A percentile compares a stretch with the other conserved stretches of the same genome.
Evolutionary conservation across 2,329 filamentous ascomycete species (phyloP).

Genomic region (Neofusicoccum sp.): DNA sequence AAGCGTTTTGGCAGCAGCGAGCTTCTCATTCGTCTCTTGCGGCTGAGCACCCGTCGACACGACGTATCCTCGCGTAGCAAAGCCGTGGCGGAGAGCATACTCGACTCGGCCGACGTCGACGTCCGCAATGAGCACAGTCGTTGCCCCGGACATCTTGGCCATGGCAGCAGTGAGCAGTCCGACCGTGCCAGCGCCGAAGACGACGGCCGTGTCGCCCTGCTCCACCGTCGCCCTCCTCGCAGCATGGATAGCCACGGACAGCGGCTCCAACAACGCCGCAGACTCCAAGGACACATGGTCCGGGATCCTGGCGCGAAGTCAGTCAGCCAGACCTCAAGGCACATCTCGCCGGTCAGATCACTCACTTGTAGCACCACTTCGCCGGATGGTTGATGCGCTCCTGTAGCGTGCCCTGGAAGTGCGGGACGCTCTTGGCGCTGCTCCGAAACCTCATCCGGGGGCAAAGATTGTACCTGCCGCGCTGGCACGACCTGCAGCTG

Average conservation of each 20-base stretch:
- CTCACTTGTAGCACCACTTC: slow-evolving; percentile 49
- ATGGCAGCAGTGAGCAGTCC: slow-evolving; percentile 44
- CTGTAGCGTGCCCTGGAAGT: slow-evolving; percentile 48
- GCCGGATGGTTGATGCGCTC: slow-evolving; percentile 48
- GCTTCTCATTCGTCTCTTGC: slow-evolving; percentile 27
- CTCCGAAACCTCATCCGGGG: slow-evolving; percentile 47
- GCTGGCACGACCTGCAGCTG: slow-evolving; percentile 43
- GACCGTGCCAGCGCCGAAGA: slow-evolving; percentile 80
- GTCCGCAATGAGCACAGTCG: slow-evolving; percentile 44
- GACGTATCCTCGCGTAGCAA: slow-evolving; percentile 39
- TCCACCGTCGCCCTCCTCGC: slow-evolving; percentile 71
- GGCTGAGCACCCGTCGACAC: slow-evolving; percentile 25
- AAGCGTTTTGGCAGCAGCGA: slow-evolving; percentile 39
- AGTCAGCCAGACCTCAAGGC: slow-evolving; percentile 27
- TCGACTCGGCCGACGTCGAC: slow-evolving; percentile 44
- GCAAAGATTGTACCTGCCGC: slow-evolving; percentile 47
- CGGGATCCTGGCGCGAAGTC: slow-evolving; percentile 39
- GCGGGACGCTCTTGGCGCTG: slow-evolving; percentile 47
- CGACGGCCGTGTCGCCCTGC: slow-evolving; percentile 76
- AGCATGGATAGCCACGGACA: slow-evolving; percentile 85
- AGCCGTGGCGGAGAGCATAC: slow-evolving; percentile 42
- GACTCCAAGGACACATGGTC: slow-evolving; percentile 43
- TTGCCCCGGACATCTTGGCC: slow-evolving; percentile 45
- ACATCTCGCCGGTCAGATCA: slow-evolving; percentile 13
- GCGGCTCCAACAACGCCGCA: slow-evolving; percentile 55